Evolutionary conservation across 257 asterid genomes (phyloP), one percentile per base, ranked within the genome.

Genomic region (Nicotiana otophora): DNA sequence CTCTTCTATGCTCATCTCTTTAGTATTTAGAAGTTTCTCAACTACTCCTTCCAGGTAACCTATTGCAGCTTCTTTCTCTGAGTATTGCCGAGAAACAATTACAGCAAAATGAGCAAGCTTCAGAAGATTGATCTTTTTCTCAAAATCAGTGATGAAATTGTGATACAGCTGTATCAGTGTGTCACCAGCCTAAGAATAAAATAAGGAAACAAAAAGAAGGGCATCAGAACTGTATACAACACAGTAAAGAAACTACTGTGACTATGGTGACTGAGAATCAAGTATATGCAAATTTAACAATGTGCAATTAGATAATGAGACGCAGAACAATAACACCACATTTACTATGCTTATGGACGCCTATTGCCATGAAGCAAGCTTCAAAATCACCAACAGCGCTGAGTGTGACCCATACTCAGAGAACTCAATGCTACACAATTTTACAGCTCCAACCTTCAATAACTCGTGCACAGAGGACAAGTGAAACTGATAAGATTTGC

Each of bases 21-120:
- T 96, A 39, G 98, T 90, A 87, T 88, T 89, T 39, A 90, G 96
- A 61, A 96, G 97, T 88, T 95, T 96, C 85, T 90, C 98, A 84
- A 91, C 94, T 85, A 94, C 97, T 81, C 94, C 97, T 89, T 96
- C 98, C 82, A 94, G 98, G 87, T 91, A 94, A 72, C 68, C 79
- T 54, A 93, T 86, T 23, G 97, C 98, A 54, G 96, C 98, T 76
- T 89, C 98, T 91, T 94, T 94, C 91, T 91, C 97, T 0, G 90
- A 70, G 86, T 96, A 94, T 83, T 83, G 94, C 48, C 97, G 91
- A 84, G 98, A 96, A 65, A 96, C 97, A 74, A 89, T 90, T 86
- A 93, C 99, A 48, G 96, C 93, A 81, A 96, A 94, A 86, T 94
- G 99, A 48, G 99, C 97, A 84, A 96, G 98, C 92, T 96, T 96